Evolutionary conservation across 139 green algal species (phyloP), one percentile per base, ranked within the genome.

Genomic region (Pleodorina starrii): DNA sequence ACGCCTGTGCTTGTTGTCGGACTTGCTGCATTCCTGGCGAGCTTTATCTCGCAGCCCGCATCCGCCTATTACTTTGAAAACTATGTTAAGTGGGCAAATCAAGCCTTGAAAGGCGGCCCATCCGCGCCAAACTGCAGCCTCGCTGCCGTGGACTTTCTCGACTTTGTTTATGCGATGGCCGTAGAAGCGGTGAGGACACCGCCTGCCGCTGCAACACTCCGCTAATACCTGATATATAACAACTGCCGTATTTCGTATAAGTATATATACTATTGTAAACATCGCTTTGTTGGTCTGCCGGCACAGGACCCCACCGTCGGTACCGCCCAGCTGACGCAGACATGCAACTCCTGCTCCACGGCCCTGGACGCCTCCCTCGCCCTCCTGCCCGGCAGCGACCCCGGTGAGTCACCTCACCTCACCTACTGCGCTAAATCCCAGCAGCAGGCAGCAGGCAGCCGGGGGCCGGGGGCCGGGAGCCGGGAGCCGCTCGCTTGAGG

Each of bases 1-100:
- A 16, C 63, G 63, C 63, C 35, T 25, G 35, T 57, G 3, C 21
- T 51, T 25, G 11, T 59, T 9, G 29, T 80, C n/a, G n/a, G n/a
- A n/a, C n/a, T n/a, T 12, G 72, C 40, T 54, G 72, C 38, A 16
- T 38, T 80, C 40, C 72, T 80, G 32, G 35, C 72, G 27, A 80
- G 40, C 72, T 40, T 21, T 16, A 21, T 80, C 40, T 16, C 40
- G 10, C 72, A 59, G 25, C 43, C 72, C 10, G 35, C 72, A 10
- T 36, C 44, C 11, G 74, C 44, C 0, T 42, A n/a, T 29, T 82
- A 82, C 25, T 82, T 82, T 63, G 46, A 63, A n/a, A 29, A 46
- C 27, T 82, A 82, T 43, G 74, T 82, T 14, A 46, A 43, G 23
- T 82, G 74, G 74, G 17, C 74, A 63, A 46, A 82, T 7, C 44